Evolutionary conservation across 208 protist genomes (phyloP).

Genomic region (Crithidia brevicula): DNA sequence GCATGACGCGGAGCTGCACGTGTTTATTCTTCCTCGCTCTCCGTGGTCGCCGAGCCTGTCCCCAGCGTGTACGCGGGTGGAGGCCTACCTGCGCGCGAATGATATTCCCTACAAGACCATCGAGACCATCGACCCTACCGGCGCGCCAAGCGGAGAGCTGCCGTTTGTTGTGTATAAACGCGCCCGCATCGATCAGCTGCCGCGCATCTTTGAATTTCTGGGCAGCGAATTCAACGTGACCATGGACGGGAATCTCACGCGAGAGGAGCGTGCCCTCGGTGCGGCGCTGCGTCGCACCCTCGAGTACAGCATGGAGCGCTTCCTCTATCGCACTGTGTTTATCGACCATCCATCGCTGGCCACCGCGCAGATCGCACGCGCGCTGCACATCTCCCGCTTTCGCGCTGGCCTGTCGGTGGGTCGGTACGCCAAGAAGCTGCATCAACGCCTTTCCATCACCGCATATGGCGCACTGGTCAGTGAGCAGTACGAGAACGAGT

Average conservation of each 20-base stretch:
- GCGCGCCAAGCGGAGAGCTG: conserved; percentile 41
- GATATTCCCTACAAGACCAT: conserved; percentile 60
- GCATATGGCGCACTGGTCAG: conserved; percentile 42
- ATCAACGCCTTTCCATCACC: conserved; percentile 27
- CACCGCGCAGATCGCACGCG: conserved; percentile 38
- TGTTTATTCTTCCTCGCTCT: conserved; percentile 60
- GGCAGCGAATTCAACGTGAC: conserved; percentile 35
- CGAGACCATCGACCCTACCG: conserved; percentile 35
- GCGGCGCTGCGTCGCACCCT: conserved; percentile 42
- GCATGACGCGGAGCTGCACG: conserved; percentile 34
- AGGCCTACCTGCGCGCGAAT: conserved; percentile 61
- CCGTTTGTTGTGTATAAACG: conserved; percentile 56
- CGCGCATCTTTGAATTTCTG: conserved; percentile 53
- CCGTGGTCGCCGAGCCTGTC: conserved; percentile 54
- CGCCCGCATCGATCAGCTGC: conserved; percentile 28
- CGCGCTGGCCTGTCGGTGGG: conserved; percentile 38
- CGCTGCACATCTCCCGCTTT: conserved; percentile 37
- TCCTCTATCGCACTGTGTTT: conserved; percentile 47
- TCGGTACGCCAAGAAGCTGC: conserved; percentile 32
- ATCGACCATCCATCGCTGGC: conserved; percentile 45
- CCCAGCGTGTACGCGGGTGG: conserved; percentile 48
- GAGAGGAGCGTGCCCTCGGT: conserved; percentile 48
- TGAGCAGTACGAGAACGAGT: conserved; percentile 58
- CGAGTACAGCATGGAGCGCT: conserved; percentile 49
- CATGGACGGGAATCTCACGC: conserved; percentile 45